A percentile compares a stretch with the other conserved stretches of the same genome.
phyloP scores from a whole-genome alignment of 441 rosid genomes.

The Biscutella laevigata region DNA sequence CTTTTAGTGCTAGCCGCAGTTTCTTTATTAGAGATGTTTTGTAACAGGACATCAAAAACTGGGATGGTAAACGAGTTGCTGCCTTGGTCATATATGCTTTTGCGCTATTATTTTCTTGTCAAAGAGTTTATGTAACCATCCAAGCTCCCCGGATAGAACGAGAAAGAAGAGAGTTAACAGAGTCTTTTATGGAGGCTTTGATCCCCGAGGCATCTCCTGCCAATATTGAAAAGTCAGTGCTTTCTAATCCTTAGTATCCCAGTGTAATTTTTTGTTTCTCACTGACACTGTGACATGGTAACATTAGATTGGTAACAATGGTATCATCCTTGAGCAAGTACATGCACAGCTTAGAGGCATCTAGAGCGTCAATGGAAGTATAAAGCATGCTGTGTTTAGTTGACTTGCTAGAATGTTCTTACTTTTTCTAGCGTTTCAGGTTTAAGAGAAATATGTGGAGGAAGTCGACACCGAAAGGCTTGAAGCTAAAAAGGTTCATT shows the following conservation, averaged over 20 bases:
- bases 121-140: conserved; percentile 47
- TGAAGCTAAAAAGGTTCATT: conserved; percentile 75
- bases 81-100: conserved; percentile 51
- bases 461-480: conserved; percentile 76
- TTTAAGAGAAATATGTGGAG: conserved; percentile 84
- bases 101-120: conserved; percentile 49
- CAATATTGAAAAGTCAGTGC: conserved; percentile 62
- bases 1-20: not conserved
- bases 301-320: not conserved
- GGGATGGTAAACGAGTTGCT: conserved; percentile 65
- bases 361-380: not conserved
- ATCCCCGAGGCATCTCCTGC: conserved; percentile 83
- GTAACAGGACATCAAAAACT: conserved; percentile 63
- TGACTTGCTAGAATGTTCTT: conserved; percentile 18
- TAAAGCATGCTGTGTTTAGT: conserved; percentile 2
- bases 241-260: not conserved
- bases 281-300: not conserved
- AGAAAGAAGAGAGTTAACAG: conserved; percentile 59
- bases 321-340: not conserved
- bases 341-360: not conserved
- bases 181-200: conserved; percentile 95
- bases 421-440: conserved; percentile 34
- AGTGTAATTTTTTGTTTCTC: not conserved
- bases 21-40: conserved; percentile 21
- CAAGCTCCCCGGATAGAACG: conserved; percentile 59